Percentiles rank a stretch among this genome's conserved stretches.
Conservation (phyloP, 768 basidiomycete genomes). For the Neoboletus magnificus region DNA sequence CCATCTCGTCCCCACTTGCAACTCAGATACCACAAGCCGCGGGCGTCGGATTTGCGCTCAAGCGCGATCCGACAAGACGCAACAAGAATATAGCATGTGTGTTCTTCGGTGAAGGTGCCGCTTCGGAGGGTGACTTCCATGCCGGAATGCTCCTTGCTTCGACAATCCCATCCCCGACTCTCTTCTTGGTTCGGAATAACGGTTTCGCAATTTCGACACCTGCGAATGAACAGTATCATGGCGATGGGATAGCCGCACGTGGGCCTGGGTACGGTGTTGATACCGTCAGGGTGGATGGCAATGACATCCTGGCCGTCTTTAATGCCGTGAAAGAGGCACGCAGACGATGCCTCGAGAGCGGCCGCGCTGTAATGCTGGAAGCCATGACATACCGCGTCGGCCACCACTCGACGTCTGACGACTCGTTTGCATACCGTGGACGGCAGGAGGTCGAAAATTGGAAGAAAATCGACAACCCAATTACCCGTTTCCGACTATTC, state of each 20-base stretch:
- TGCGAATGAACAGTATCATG: constrained; percentile 81
- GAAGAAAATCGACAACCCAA: constrained; percentile 88
- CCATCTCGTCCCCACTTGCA: constrained; percentile 89
- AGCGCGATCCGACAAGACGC: constrained; percentile 66
- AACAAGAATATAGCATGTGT: constrained; percentile 78
- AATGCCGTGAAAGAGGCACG: constrained; percentile 70
- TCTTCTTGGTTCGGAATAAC: constrained; percentile 79
- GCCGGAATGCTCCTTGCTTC: constrained; percentile 83
- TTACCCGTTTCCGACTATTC: constrained; percentile 79
- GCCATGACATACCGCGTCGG: constrained; percentile 93
- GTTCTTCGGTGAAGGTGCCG: constrained; percentile 93
- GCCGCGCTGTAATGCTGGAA: constrained; percentile 81
- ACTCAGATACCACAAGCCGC: constrained; percentile 96
- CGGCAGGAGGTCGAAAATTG: constrained; percentile 89
- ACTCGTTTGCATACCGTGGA: constrained; percentile 90
- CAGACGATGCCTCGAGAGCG: constrained; percentile 66
- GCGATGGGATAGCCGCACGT: constrained; percentile 89
- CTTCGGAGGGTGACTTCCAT: constrained; percentile 94
- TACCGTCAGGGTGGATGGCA: constrained; percentile 90
- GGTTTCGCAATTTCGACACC: constrained; percentile 97
- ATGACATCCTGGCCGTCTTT: constrained; percentile 85
- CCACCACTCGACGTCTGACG: constrained; percentile 95
- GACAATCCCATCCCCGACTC: constrained; percentile 67
- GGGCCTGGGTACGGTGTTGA: constrained; percentile 91
- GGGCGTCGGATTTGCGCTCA: constrained; percentile 86